Percentiles rank a stretch among this genome's conserved stretches.
Evolutionary conservation across 2,329 filamentous ascomycete genomes (phyloP).

Genomic region (Trichophyton equinum): DNA sequence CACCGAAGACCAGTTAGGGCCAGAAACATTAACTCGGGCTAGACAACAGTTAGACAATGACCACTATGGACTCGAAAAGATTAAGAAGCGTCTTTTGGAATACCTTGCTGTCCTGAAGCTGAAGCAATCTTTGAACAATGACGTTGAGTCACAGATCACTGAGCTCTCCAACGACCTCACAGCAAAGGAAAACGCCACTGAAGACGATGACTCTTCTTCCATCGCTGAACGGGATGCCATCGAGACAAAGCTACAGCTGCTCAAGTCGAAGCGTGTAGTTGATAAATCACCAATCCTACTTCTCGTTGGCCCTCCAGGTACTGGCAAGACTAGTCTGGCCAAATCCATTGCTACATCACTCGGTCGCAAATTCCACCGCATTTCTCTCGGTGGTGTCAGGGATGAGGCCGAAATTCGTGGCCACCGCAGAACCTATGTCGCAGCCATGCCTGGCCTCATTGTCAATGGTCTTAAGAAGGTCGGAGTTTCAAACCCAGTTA

Average conservation of each 20-base stretch:
- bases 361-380: slow-evolving; percentile 90
- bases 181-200: slow-evolving; percentile 41
- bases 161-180: slow-evolving; percentile 39
- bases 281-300: slow-evolving; percentile 95
- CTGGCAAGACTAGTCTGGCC: slow-evolving; percentile 90
- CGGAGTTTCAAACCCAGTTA: slow-evolving; percentile 86
- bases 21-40: slow-evolving; percentile 63
- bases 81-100: slow-evolving; percentile 91
- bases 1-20: slow-evolving; percentile 76
- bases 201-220: slow-evolving; percentile 42
- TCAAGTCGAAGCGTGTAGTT: slow-evolving; percentile 71
- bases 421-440: slow-evolving; percentile 89
- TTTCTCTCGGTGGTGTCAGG: slow-evolving; percentile 86
- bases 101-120: slow-evolving; percentile 92
- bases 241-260: slow-evolving; percentile 56
- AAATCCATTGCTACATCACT: slow-evolving; percentile 85
- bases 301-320: slow-evolving; percentile 82
- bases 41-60: slow-evolving; percentile 88
- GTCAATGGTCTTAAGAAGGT: slow-evolving; percentile 92
- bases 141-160: slow-evolving; percentile 63
- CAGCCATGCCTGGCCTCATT: slow-evolving; percentile 94
- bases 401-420: slow-evolving; percentile 96
- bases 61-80: slow-evolving; percentile 90
- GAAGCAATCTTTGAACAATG: slow-evolving; percentile 80
- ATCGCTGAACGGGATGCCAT: slow-evolving; percentile 35